phyloP scores from a whole-genome alignment of 2,329 filamentous ascomycete genomes.

The Fusarium sp. region DNA sequence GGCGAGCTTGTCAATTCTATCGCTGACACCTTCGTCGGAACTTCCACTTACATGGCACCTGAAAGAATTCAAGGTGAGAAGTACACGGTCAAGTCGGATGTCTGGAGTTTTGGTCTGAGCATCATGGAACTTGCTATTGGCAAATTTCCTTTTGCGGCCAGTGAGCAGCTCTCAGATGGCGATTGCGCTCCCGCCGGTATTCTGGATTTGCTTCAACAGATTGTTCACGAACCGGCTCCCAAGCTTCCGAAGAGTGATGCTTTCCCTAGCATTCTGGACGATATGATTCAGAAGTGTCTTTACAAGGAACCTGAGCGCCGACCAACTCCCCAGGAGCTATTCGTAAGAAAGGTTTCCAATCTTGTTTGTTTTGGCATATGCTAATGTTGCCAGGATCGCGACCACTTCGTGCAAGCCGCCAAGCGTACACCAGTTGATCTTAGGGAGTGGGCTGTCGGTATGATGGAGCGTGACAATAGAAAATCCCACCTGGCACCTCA shows the following conservation, averaged over 20 bases:
- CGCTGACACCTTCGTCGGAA: conserved; percentile 97
- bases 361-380: not conserved
- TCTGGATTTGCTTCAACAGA: conserved; percentile 93
- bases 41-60: conserved; percentile 98
- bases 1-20: conserved; percentile 98
- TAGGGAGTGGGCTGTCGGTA: conserved; percentile 89
- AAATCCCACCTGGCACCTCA: conserved; percentile 91
- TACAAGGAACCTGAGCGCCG: conserved; percentile 89
- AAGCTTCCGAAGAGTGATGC: conserved; percentile 96
- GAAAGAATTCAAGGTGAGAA: conserved; percentile 97
- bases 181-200: conserved; percentile 93
- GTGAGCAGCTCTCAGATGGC: conserved; percentile 75
- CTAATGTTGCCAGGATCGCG: conserved; percentile 75
- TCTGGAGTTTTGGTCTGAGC: conserved; percentile 96
- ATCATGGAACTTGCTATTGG: conserved; percentile 99
- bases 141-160: conserved; percentile 91
- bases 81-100: conserved; percentile 98
- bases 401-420: conserved; percentile 94
- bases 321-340: conserved; percentile 93
- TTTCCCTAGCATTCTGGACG: conserved; percentile 93
- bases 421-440: conserved; percentile 97
- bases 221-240: conserved; percentile 95
- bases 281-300: conserved; percentile 97
- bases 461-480: conserved; percentile 95
- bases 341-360: conserved; percentile 67